Conservation (phyloP, 257 asterid genomes). For the Leonotis leonurus region DNA sequence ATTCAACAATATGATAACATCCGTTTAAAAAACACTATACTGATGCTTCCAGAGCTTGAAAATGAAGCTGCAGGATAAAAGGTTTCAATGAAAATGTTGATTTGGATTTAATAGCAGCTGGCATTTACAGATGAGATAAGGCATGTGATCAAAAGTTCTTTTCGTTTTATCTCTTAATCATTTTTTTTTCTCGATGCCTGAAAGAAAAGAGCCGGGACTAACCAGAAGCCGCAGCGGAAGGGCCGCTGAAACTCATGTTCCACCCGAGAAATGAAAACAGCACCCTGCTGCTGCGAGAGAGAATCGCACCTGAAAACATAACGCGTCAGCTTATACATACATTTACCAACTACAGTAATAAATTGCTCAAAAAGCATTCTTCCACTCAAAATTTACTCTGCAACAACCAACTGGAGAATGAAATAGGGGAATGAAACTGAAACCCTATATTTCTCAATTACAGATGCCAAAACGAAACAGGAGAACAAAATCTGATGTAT, state of each 20-base stretch:
- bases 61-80: background rate
- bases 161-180: background rate
- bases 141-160: background rate
- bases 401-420: background rate
- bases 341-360: background rate
- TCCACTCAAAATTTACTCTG: background rate
- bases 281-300: slow-evolving; percentile 9
- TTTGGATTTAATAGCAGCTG: background rate
- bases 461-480: background rate
- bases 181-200: background rate
- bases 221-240: slow-evolving; percentile 62
- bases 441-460: slow-evolving; percentile 6
- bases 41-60: background rate
- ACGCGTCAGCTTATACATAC: slow-evolving; percentile 1
- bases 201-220: slow-evolving; percentile 21
- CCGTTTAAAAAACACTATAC: background rate
- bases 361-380: background rate
- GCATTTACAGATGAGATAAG: background rate
- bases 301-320: slow-evolving; percentile 18
- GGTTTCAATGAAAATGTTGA: background rate
- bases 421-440: background rate
- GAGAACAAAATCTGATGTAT: too few species aligned
- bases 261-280: slow-evolving; percentile 23
- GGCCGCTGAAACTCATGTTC: slow-evolving; percentile 57
- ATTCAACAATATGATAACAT: background rate